Evolutionary conservation across 352 stramenopile genomes (phyloP).

Genomic region (Phytophthora brassicae): DNA sequence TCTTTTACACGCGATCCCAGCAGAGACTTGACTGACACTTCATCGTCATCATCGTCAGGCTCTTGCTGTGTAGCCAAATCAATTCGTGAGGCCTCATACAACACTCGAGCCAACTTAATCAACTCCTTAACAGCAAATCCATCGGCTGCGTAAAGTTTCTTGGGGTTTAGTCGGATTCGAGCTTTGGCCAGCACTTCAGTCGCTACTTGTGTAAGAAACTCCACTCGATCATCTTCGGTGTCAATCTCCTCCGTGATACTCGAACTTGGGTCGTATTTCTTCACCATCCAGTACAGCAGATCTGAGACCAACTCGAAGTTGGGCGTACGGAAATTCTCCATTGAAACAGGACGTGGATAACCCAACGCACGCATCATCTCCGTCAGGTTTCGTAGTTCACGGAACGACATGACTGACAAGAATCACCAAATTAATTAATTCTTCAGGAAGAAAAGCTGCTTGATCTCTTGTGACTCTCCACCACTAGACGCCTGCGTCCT

Average conservation of each 20-base stretch:
- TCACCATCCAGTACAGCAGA: conserved; percentile 97
- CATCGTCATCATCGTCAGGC: conserved; percentile 70
- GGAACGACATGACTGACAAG: conserved; percentile 68
- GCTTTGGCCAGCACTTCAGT: conserved; percentile 88
- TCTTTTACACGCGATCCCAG: conserved; percentile 83
- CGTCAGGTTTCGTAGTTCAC: conserved; percentile 91
- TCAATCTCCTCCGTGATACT: conserved; percentile 93
- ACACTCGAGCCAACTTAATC: conserved; percentile 92
- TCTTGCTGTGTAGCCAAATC: conserved; percentile 55
- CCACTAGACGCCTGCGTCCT: conserved; percentile 19
- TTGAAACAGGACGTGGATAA: conserved; percentile 88
- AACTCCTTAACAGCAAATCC: conserved; percentile 93
- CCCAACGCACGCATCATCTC: conserved; percentile 95
- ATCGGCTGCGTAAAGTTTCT: conserved; percentile 96
- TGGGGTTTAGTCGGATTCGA: conserved; percentile 93
- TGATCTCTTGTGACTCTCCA: neutral
- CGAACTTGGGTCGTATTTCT: conserved; percentile 88
- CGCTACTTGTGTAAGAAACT: conserved; percentile 91
- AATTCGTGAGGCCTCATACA: conserved; percentile 90
- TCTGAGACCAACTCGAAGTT: conserved; percentile 97
- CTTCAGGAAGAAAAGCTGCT: conserved; percentile 1
- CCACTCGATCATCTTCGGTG: conserved; percentile 93
- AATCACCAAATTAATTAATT: neutral
- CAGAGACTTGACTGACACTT: conserved; percentile 69
- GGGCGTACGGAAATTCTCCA: conserved; percentile 95